Evolutionary conservation across 257 asterid species (phyloP), one percentile per base, ranked within the genome.

Genomic region (Solanum clarkiae): DNA sequence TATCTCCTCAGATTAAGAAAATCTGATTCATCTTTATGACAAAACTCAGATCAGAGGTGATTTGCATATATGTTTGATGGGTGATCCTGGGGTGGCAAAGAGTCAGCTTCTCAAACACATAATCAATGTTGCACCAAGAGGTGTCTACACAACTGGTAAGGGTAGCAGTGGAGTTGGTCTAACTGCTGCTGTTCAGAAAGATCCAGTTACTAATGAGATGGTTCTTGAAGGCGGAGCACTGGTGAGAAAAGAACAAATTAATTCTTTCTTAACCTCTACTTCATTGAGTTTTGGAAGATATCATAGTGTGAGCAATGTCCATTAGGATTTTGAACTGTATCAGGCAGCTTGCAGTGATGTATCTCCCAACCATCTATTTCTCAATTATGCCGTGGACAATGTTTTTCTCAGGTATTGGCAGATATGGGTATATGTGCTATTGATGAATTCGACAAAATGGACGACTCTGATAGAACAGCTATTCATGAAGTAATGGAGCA

Each of bases 401-500:
- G 49, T 36, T 17, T 87, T 40, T 82, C 75, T 82, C 92, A 95
- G 98, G 99, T 97, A 79, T 93, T 97, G 63, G 98, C 98, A 10
- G 99, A 97, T 88, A 95, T 95, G 99, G 99, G 99, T 63, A 97
- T 95, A 55, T 97, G 98, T 88, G 99, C 99, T 88, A 97, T 97
- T 70, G 99, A 97, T 86, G 98, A 97, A 89, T 97, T 97, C 5
- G 99, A 97, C 91, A 97, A 97, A 88, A 97, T 97, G 99, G 99
- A 97, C 24, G 99, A 97, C 80, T 92, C 95, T 47, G 99, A 97
- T 86, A 94, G 99, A 71, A 97, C 99, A 59, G 98, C 99, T 55
- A 95, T 97, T 83, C 99, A 95, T 86, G 99, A 97, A 92, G 99
- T 97, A 75, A 95, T 97, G 99, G 99, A 97, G 91, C 99, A 97